Percentiles rank a stretch among this genome's conserved stretches.
Conservation (phyloP, 2,329 filamentous ascomycete species). For the Phialophora chinensis region DNA sequence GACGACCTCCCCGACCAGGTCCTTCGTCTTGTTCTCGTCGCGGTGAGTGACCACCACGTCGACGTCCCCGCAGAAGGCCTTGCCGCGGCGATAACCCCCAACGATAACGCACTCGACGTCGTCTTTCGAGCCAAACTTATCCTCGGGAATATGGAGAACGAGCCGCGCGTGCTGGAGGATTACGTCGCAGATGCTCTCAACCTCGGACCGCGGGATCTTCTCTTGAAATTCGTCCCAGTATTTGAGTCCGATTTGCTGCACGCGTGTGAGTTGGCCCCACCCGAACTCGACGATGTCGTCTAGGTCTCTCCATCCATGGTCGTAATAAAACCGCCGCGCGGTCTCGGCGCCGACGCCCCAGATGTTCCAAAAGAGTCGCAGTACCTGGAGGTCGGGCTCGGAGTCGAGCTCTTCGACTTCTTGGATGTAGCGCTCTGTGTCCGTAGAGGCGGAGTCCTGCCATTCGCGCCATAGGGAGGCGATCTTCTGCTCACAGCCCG, state of each 20-base stretch:
- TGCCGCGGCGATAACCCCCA: slow-evolving; percentile 82
- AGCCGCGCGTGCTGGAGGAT: slow-evolving; percentile 68
- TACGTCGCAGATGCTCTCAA: slow-evolving; percentile 68
- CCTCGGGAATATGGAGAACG: slow-evolving; percentile 22
- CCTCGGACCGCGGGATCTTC: slow-evolving; percentile 74
- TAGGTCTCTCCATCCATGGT: slow-evolving; percentile 77
- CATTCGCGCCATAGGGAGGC: slow-evolving; percentile 79
- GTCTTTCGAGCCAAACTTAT: slow-evolving; percentile 46
- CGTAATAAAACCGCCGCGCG: slow-evolving; percentile 79
- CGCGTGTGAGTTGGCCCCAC: slow-evolving; percentile 74
- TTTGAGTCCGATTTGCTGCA: slow-evolving; percentile 93
- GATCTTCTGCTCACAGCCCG: slow-evolving; percentile 82
- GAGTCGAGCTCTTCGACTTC: slow-evolving; percentile 69
- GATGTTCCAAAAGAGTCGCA: slow-evolving; percentile 79
- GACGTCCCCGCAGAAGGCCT: slow-evolving; percentile 75
- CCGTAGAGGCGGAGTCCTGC: slow-evolving; percentile 54
- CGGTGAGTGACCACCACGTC: slow-evolving; percentile 84
- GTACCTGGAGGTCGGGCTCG: slow-evolving; percentile 67
- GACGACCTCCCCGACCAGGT: slow-evolving; percentile 76
- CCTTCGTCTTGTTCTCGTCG: slow-evolving; percentile 68
- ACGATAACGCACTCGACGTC: slow-evolving; percentile 69
- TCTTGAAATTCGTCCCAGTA: slow-evolving; percentile 84
- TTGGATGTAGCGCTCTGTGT: slow-evolving; percentile 60
- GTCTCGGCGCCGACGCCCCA: slow-evolving; percentile 90
- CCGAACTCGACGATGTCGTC: slow-evolving; percentile 85